Conservation (phyloP, 2,329 filamentous ascomycete species). For the Pyricularia sp. region DNA sequence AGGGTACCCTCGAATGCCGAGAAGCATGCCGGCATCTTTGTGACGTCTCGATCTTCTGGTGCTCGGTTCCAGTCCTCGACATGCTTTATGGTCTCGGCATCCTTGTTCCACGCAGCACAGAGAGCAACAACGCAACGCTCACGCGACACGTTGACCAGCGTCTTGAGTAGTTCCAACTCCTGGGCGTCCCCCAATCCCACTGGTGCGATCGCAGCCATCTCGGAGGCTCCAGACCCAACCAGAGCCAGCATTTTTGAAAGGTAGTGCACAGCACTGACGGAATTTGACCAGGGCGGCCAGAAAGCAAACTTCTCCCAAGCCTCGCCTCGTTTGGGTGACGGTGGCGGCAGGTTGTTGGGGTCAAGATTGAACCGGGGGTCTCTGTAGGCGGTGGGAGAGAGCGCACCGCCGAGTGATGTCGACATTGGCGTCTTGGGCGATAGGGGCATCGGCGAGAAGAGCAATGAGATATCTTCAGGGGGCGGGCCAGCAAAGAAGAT, state of each 20-base stretch:
- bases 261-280: slow-evolving; percentile 85
- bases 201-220: slow-evolving; percentile 69
- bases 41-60: slow-evolving; percentile 74
- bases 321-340: slow-evolving; percentile 70
- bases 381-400: slow-evolving; percentile 48
- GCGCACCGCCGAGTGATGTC: slow-evolving; percentile 26
- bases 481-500: slow-evolving; percentile 82
- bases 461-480: slow-evolving; percentile 78
- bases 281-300: slow-evolving; percentile 91
- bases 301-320: slow-evolving; percentile 92
- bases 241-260: slow-evolving; percentile 72
- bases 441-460: slow-evolving; percentile 71
- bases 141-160: slow-evolving; percentile 66
- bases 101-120: slow-evolving; percentile 85
- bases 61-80: slow-evolving; percentile 91
- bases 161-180: slow-evolving; percentile 62
- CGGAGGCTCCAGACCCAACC: slow-evolving; percentile 77
- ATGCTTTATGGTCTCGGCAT: slow-evolving; percentile 85
- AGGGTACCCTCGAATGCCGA: slow-evolving; percentile 76
- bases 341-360: slow-evolving; percentile 63
- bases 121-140: slow-evolving; percentile 81
- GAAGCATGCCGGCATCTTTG: slow-evolving; percentile 83
- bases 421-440: slow-evolving; percentile 60
- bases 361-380: slow-evolving; percentile 77
- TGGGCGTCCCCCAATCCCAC: slow-evolving; percentile 46